These are phyloP conservation scores for Grigorovia jiainica DNA, from an alignment of 805 yeast genomes.

Conservation along the genomic window DNA sequence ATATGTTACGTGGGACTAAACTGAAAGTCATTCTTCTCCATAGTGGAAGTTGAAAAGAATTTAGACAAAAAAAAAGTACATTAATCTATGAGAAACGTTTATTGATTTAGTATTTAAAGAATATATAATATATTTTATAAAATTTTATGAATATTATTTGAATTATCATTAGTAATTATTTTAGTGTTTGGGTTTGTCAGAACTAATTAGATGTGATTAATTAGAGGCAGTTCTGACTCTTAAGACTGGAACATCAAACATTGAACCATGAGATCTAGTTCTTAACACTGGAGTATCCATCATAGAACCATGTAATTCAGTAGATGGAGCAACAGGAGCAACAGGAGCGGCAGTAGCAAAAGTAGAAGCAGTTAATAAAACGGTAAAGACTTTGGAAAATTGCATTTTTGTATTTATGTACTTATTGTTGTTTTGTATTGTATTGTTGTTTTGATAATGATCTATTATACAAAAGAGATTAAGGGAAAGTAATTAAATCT, in stretches of 20 bases:
- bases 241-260: neutral
- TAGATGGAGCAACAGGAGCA: neutral
- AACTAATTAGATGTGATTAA: neutral
- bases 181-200: no score
- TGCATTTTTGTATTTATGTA: no score
- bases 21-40: no score
- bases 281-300: neutral
- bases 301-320: neutral
- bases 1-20: no score
- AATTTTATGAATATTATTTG: no score
- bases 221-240: neutral
- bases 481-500: no score
- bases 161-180: neutral
- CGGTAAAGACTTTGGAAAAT: no score
- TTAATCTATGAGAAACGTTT: neutral
- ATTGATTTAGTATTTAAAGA: neutral
- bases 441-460: no score
- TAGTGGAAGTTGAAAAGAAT: no score
- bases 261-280: neutral
- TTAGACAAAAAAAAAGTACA: no score
- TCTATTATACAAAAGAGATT: no score
- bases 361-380: neutral
- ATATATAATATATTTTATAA: neutral
- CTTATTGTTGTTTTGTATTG: no score
- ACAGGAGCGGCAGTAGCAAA: neutral